These are phyloP conservation scores for Xylariaceae sp. DNA, from an alignment of 2,329 filamentous ascomycete species.

Conservation along the genomic window DNA sequence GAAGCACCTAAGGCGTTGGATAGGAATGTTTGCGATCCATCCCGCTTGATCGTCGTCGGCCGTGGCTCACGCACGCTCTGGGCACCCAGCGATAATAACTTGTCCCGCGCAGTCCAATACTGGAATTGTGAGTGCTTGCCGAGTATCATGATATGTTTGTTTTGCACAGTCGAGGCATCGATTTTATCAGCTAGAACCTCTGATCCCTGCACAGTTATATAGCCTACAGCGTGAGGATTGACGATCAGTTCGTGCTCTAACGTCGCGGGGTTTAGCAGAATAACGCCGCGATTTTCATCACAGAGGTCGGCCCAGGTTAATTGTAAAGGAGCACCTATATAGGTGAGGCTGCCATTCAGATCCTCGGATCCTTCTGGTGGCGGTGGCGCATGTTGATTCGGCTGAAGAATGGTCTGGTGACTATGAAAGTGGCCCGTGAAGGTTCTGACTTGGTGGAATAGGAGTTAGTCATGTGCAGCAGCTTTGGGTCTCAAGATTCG, in stretches of 20 bases:
- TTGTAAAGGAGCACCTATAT: constrained; percentile 31
- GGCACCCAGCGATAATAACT: constrained; percentile 26
- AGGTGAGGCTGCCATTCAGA: constrained; percentile 28
- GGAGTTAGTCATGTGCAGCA: constrained; percentile 1
- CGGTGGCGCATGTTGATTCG: background rate
- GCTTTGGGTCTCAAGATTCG: background rate
- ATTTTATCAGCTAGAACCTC: constrained; percentile 23
- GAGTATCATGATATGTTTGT: constrained; percentile 31
- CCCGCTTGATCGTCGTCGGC: constrained; percentile 14
- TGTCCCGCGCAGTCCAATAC: constrained; percentile 28
- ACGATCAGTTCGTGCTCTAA: constrained; percentile 26
- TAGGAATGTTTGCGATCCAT: background rate
- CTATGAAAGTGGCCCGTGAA: constrained; percentile 34
- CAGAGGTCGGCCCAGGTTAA: constrained; percentile 31
- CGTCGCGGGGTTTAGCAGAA: constrained; percentile 30
- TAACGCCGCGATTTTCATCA: constrained; percentile 28
- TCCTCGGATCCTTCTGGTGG: background rate
- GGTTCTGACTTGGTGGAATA: constrained; percentile 18
- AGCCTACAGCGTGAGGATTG: constrained; percentile 29
- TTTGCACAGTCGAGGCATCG: constrained; percentile 17
- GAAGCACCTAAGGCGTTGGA: constrained; percentile 20
- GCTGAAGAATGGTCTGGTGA: constrained; percentile 30
- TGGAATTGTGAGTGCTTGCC: constrained; percentile 25
- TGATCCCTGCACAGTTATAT: constrained; percentile 20
- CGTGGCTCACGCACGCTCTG: constrained; percentile 28